Evolutionary conservation across 768 basidiomycete species (phyloP).

Genomic region (Paxillus involutus): DNA sequence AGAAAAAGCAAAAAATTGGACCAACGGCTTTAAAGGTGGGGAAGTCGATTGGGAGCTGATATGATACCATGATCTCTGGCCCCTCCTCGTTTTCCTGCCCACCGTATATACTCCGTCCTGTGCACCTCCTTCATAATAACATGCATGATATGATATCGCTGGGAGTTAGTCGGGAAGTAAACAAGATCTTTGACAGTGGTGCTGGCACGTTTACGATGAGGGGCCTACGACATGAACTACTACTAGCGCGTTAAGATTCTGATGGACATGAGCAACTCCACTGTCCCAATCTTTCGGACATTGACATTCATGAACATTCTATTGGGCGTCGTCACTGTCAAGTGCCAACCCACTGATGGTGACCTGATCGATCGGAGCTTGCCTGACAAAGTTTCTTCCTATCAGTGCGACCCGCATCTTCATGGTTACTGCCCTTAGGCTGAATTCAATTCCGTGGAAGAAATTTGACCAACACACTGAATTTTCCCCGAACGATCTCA

Average conservation of each 20-base stretch:
- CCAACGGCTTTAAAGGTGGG: constrained; percentile 76
- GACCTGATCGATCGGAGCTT: constrained; percentile 7
- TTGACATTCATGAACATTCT: no score
- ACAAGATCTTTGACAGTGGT: not conserved
- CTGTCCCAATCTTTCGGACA: no score
- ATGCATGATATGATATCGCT: constrained; percentile 2
- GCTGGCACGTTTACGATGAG: constrained; percentile 7
- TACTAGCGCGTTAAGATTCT: no score
- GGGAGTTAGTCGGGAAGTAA: not conserved
- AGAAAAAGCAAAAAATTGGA: constrained; percentile 42
- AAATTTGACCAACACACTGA: not conserved
- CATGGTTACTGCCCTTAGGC: constrained; percentile 2
- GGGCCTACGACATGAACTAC: not conserved
- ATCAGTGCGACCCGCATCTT: constrained; percentile 22
- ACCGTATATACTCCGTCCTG: constrained; percentile 18
- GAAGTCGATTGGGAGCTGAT: constrained; percentile 93
- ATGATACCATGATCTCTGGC: constrained; percentile 31
- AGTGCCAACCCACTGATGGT: constrained; percentile 10
- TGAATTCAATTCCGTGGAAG: constrained; percentile 4
- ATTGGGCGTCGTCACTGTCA: no score
- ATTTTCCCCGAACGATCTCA: not conserved
- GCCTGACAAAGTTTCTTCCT: constrained; percentile 15
- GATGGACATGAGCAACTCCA: no score
- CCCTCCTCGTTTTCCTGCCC: constrained; percentile 15
- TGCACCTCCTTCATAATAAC: constrained; percentile 20